These are phyloP conservation scores for Brassica balearica DNA, from an alignment of 441 rosid species.

Conservation along the genomic window DNA sequence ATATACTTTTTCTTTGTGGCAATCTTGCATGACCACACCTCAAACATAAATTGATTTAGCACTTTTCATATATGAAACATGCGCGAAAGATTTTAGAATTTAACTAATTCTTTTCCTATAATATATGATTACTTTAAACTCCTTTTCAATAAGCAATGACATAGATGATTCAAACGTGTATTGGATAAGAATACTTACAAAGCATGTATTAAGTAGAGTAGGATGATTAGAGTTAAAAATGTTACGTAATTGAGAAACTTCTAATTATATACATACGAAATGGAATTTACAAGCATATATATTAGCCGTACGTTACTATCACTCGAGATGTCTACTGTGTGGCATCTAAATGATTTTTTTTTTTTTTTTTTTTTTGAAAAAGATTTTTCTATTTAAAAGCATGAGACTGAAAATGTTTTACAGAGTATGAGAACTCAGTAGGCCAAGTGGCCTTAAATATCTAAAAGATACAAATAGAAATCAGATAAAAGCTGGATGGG, in stretches of 20 bases:
- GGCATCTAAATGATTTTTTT: slow-evolving; percentile 7
- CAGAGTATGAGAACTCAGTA: too few species aligned
- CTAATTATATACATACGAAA: background rate
- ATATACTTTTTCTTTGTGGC: background rate
- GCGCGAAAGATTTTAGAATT: slow-evolving; percentile 9
- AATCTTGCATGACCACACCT: slow-evolving; percentile 12
- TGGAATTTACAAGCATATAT: background rate
- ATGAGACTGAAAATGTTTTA: too few species aligned
- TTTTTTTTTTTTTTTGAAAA: too few species aligned
- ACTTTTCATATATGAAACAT: slow-evolving; percentile 22
- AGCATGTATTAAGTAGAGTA: background rate
- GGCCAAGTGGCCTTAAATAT: too few species aligned
- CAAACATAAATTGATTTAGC: slow-evolving; percentile 6
- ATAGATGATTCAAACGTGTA: background rate
- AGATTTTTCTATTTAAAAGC: too few species aligned
- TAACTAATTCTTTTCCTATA: background rate
- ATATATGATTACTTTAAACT: slow-evolving; percentile 9
- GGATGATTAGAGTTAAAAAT: background rate
- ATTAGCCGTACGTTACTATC: slow-evolving; percentile 25
- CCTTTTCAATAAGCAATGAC: background rate
- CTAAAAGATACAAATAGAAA: too few species aligned
- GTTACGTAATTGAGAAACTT: slow-evolving; percentile 1
- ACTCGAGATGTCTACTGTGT: slow-evolving; percentile 16
- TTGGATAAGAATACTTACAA: slow-evolving; percentile 5
- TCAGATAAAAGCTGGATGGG: too few species aligned